Evolutionary conservation across 1,284 basidiomycete genomes (phyloP).

Genomic region (Marasmius sp.): DNA sequence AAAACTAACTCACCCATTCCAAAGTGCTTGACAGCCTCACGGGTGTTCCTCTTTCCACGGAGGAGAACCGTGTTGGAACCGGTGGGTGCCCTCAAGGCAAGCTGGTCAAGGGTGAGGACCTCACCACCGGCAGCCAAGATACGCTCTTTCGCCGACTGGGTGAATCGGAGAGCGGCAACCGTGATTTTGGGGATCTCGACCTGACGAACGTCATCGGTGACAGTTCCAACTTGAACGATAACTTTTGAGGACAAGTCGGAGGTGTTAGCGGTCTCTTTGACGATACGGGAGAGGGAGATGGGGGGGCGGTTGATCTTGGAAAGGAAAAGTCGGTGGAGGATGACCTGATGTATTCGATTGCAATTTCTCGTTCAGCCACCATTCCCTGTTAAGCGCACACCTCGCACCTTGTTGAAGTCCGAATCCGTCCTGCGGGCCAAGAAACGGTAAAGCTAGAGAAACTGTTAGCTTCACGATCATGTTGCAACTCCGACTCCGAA

Average conservation of each 20-base stretch:
- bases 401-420: constrained; percentile 90
- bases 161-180: constrained; percentile 95
- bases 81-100: constrained; percentile 91
- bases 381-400: constrained; percentile 8
- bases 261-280: constrained; percentile 75
- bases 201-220: constrained; percentile 96
- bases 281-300: constrained; percentile 88
- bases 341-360: constrained; percentile 49
- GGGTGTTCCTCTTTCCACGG: constrained; percentile 89
- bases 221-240: constrained; percentile 88
- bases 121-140: constrained; percentile 97
- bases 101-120: constrained; percentile 93
- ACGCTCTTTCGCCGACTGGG: constrained; percentile 88
- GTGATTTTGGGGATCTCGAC: constrained; percentile 88
- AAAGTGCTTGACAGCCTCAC: constrained; percentile 97
- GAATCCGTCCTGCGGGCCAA: constrained; percentile 96
- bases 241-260: constrained; percentile 79
- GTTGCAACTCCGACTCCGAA: constrained; percentile 1
- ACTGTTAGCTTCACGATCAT: constrained; percentile 13
- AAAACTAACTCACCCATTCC: constrained; percentile 69
- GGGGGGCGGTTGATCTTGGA: constrained; percentile 98
- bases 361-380: neutral
- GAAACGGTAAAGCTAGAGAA: constrained; percentile 92
- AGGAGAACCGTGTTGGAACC: constrained; percentile 94
- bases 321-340: constrained; percentile 96